Evolutionary conservation across 768 basidiomycete genomes (phyloP), one percentile per base, ranked within the genome.

Genomic region (Termitomyces sp.): DNA sequence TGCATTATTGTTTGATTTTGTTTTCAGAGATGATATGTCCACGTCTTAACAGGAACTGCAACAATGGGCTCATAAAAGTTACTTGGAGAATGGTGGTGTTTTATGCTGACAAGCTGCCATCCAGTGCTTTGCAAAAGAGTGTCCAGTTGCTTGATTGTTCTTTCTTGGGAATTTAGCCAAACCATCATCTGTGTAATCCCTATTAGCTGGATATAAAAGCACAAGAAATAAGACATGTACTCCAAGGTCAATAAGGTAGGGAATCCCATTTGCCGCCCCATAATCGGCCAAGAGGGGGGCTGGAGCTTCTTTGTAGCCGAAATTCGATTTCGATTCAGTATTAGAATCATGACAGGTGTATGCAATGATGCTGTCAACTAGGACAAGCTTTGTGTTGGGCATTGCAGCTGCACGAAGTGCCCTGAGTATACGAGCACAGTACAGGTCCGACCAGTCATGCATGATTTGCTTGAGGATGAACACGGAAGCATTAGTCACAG

Each of bases 401-500:
- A 53, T 59, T 12, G 75, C 74, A 1, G 70, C 71, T 6, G 49
- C 65, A 5, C 73, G 67, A 17, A 77, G 65, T 10, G 68, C 63
- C 14, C 59, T 59, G 15, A 78, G 63, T 53, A 77, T 72, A 44
- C 64, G 63, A 11, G 50, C 45, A 48, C 61, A 62, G 41, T 70
- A 63, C 2, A 63, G 56, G 58, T 75, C 72, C 6, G 72, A 56
- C 75, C 75, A 76, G 55, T 77, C 69, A 62, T 78, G 76, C 31
- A 76, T 54, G 48, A 75, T 67, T 28, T 63, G 53, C 9, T 70
- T 66, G 23, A 75, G 30, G 47, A 77, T 56, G 61, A 72, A 78
- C 3, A 76, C 70, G 1, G 67, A 62, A 6, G 73, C 72, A 37
- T 73, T 63, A 26, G 59, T 63, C 30, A 70, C 54, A 1, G 74